Evolutionary conservation across 345 rosid genomes (phyloP).

Genomic region (Leavenworthia alabamica): DNA sequence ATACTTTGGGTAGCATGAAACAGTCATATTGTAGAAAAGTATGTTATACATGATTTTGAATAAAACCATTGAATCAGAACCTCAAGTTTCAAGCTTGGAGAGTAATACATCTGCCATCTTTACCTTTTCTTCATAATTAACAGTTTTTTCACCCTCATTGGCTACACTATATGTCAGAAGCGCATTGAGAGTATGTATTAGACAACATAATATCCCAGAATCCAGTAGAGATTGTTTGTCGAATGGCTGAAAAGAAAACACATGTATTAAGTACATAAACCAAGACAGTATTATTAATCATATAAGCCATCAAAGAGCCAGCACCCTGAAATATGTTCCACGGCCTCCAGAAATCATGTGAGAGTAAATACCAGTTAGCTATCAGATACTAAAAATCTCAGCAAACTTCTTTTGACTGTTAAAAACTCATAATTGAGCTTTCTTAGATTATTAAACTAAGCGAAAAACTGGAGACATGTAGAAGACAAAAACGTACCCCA

Average conservation of each 20-base stretch:
- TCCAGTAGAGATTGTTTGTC: constrained; percentile 88
- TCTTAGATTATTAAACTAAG: not conserved
- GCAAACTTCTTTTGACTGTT: not conserved
- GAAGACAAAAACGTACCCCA: constrained; percentile 57
- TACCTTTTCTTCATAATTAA: constrained; percentile 32
- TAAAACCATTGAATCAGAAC: constrained; percentile 30
- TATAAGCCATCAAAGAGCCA: too few species aligned
- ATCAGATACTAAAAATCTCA: not conserved
- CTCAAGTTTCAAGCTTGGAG: constrained; percentile 57
- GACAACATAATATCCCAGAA: too few species aligned
- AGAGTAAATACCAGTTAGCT: constrained; percentile 7
- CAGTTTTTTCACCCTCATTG: constrained; percentile 28
- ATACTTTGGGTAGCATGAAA: constrained; percentile 4
- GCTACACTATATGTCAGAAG: constrained; percentile 49
- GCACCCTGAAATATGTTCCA: constrained; percentile 3
- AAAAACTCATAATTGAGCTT: not conserved
- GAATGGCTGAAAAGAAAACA: constrained; percentile 52
- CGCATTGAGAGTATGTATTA: constrained; percentile 66
- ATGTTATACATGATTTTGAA: not conserved
- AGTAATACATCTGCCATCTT: constrained; percentile 29
- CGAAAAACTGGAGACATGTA: not conserved
- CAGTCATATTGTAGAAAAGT: not conserved
- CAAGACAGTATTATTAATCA: not conserved
- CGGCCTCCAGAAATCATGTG: too few species aligned
- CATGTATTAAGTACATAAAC: constrained; percentile 5